Evolutionary conservation across 2,329 filamentous ascomycete genomes (phyloP).

Genomic region (Ophiocordyceps camponoti-saundersi): DNA sequence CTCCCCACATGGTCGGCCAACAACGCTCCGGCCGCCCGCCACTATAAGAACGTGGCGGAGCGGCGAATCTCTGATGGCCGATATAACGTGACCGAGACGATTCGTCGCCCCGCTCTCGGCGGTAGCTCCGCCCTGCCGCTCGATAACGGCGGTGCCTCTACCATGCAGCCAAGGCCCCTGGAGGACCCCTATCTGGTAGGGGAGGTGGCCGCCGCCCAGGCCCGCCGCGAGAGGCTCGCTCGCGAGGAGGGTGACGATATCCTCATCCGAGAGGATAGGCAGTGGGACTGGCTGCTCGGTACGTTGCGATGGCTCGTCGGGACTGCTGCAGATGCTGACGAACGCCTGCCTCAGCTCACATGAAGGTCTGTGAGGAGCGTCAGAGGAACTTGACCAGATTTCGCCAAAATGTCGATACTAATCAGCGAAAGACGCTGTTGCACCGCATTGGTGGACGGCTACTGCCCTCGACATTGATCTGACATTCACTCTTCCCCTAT

Average conservation of each 20-base stretch:
- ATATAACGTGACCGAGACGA: constrained; percentile 12
- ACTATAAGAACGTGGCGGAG: constrained; percentile 47
- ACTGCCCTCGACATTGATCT: constrained; percentile 3
- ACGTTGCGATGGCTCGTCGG: constrained; percentile 11
- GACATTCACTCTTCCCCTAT: neutral
- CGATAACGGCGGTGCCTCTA: neutral
- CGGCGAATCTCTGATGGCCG: constrained; percentile 35
- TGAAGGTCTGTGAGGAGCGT: constrained; percentile 32
- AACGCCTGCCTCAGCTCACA: constrained; percentile 22
- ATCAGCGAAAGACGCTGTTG: constrained; percentile 19
- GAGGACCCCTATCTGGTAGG: constrained; percentile 55
- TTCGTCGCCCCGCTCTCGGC: constrained; percentile 2
- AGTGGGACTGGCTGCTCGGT: constrained; percentile 46
- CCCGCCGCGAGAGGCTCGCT: constrained; percentile 38
- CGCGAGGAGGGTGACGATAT: constrained; percentile 37
- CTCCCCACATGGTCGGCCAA: constrained; percentile 41
- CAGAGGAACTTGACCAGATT: constrained; percentile 28
- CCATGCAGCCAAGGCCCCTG: constrained; percentile 24
- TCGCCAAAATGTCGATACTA: constrained; percentile 19
- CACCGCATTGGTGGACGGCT: constrained; percentile 21
- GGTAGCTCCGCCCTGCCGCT: neutral
- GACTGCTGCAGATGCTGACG: neutral
- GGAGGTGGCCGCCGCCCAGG: constrained; percentile 42
- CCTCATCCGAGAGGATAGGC: constrained; percentile 36
- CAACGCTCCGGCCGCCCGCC: constrained; percentile 34